Base-by-base conservation (phyloP, 2,329 filamentous ascomycete genomes). In the Aspergillus sp. region DNA sequence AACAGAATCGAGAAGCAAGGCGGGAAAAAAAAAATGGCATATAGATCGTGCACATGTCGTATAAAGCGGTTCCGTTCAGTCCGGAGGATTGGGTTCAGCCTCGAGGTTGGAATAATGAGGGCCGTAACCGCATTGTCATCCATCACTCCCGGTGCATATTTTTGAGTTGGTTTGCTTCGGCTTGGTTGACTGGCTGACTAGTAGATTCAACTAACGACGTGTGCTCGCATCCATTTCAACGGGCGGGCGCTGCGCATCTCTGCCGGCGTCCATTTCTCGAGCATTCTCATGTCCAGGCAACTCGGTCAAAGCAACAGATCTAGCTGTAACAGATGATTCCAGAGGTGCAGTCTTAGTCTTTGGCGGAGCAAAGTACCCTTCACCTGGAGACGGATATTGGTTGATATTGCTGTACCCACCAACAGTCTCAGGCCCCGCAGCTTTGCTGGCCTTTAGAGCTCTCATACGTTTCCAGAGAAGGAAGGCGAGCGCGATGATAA, bases 401-500 rank as follows among this genome's bases (percentile, higher is more conserved):
- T 54, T 22, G 24, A 52, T 30, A 17, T 52, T 37, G 17, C 30
- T 53, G 12, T 53, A 53, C 3, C 9, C 42, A 20, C 42, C 51
- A 7, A 20, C 42, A 12, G 40, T 12, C n/a, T 30, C 33, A 11
- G 42, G 15, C 12, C 39, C 49, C 5, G 9, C 20, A 24, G 49
- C 20, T 8, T 47, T 39, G 22, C 33, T 24, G 7, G 13, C 27
- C 12, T 42, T 42, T 39, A 54, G 27, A 5, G 55, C 45, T 15
- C 42, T 41, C 6, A 41, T 22, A 15, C 44, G 48, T 37, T 39
- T 17, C 47, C 58, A 58, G 40, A 54, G 51, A 40, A 54, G 27
- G 11, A 54, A 44, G 7, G 45, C 51, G 11, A 58, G 45, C 4
- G 24, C 46, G 51, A 56, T 39, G n/a, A 61, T n/a, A n/a, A 52